Evolutionary conservation across 495 filamentous ascomycete species (phyloP), one percentile per base, ranked within the genome.

Genomic region (Cenococcum geophilum): DNA sequence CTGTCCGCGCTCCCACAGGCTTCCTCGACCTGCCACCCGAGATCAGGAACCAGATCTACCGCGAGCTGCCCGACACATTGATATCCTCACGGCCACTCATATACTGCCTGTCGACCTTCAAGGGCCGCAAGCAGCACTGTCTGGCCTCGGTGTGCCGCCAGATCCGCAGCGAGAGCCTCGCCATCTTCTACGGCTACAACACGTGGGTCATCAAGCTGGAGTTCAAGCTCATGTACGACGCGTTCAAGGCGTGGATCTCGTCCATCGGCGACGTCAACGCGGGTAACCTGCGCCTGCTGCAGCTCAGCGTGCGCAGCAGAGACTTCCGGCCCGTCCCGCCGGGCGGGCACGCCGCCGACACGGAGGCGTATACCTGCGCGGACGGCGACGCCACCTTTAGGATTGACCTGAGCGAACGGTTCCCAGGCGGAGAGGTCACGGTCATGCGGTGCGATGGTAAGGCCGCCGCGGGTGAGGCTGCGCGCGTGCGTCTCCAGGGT

Each of bases 201-300:
- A 63, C 61, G 0, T 68, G 66, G 66, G 54, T 68, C 61, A 68
- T 68, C 53, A 68, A 68, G 51, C 62, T 68, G 36, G 66, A 68
- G 34, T 65, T 62, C 58, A 55, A 60, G 12, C 61, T 68, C 34
- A 68, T 68, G 66, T 68, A 68, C 59, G 62, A 68, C 18, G 55
- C 59, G 18, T 68, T 68, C 62, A 61, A 57, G 16, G 51, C 57
- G 48, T 68, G 66, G 66, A 68, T 68, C 58, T 61, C 57, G 22
- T 43, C 45, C 14, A 48, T 68, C 0, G 36, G 37, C 3, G 62
- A 55, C 48, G 52, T 57, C 6, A 55, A 51, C 18, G 61, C 62
- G 5, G 49, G 40, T 16, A 27, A 25, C 1, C 59, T 68, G 37
- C 58, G 66, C 0, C 54, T 62, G 9, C 55, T 68, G 27, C 56